Evolutionary conservation across 2,329 filamentous ascomycete genomes (phyloP).

Genomic region (Microdochium bolleyi): DNA sequence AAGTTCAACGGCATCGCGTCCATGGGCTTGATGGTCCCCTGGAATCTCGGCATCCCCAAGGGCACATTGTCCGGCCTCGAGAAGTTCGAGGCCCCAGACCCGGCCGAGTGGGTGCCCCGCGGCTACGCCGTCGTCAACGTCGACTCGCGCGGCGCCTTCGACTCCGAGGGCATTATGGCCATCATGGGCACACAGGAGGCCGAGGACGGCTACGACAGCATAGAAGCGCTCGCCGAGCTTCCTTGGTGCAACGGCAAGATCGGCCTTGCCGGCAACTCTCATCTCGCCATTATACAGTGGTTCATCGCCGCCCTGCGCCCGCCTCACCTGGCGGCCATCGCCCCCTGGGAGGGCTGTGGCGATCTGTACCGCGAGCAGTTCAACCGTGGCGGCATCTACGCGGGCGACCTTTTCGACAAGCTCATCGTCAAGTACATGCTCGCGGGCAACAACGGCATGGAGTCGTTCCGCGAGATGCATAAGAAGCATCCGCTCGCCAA

Average conservation of each 20-base stretch:
- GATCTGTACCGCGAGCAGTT: conserved; percentile 15
- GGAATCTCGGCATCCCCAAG: conserved; percentile 8
- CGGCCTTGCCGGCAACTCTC: conserved; percentile 14
- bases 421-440: conserved; percentile 9
- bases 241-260: conserved; percentile 15
- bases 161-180: conserved; percentile 11
- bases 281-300: conserved; percentile 15
- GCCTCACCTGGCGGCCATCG: conserved; percentile 9
- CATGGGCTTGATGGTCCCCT: conserved; percentile 7
- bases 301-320: conserved; percentile 10
- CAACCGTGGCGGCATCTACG: conserved; percentile 12
- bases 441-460: conserved; percentile 4
- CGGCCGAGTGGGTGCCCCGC: conserved; percentile 11
- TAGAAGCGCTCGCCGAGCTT: conserved; percentile 12
- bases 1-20: conserved; percentile 9
- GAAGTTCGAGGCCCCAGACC: conserved; percentile 14
- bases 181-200: conserved; percentile 13
- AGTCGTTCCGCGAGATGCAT: conserved; percentile 7
- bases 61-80: conserved; percentile 6
- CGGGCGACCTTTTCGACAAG: conserved; percentile 3
- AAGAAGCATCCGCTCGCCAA: conserved; percentile 5
- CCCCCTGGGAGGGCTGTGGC: conserved; percentile 10
- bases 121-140: conserved; percentile 17
- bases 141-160: conserved; percentile 10
- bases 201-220: conserved; percentile 15